Base-by-base conservation (phyloP, 2,329 filamentous ascomycete genomes). In the Hymenoscyphus linearis region DNA sequence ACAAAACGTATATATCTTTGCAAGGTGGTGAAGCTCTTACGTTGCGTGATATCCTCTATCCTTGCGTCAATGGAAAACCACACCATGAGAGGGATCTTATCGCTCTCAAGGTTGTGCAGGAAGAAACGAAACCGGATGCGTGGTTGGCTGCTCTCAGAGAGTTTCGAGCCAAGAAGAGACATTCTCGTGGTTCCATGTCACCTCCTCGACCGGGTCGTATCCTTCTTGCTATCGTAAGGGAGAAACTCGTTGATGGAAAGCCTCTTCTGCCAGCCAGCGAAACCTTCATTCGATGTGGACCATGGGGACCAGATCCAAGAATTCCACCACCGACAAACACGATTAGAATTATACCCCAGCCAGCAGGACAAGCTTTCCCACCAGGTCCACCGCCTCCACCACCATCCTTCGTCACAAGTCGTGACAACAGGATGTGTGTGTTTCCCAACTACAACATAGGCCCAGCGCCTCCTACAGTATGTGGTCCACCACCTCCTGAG, bases 201-300 rank as follows among this genome's bases (percentile, higher is more conserved):
- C 26, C 54, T 59, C 10, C 55, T 58, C 22, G 4, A 31, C 16
- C 3, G 13, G 50, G 60, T 3, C 61, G 67, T 25, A 52, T 65
- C 13, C 35, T 71, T 7, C 62, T 71, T 13, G 69, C 63, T 4
- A 71, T 71, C 25, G 44, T 68, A 16, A 61, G 67, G 25, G 68
- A 70, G 56, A 64, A 66, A n/a, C 37, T 67, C 2, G 26, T 67
- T 0, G 60, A 68, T 56, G 68, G 63, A 2, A 63, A 69, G 18
- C 36, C 59, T 6, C n/a, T 63, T 18, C 26, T 61, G 35, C 55
- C 55, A 35, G 44, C 18, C 12, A 25, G 44, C 44, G 25, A 9
- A 7, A 7, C n/a, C n/a, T n/a, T n/a, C n/a, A n/a, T n/a, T n/a
- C n/a, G n/a, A n/a, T n/a, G n/a, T n/a, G n/a, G n/a, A n/a, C n/a